Percentiles rank a stretch among this genome's conserved stretches.
These are phyloP conservation scores for Limonomyces culmigenus DNA, from an alignment of 1,284 basidiomycete species.

Conservation along the genomic window DNA sequence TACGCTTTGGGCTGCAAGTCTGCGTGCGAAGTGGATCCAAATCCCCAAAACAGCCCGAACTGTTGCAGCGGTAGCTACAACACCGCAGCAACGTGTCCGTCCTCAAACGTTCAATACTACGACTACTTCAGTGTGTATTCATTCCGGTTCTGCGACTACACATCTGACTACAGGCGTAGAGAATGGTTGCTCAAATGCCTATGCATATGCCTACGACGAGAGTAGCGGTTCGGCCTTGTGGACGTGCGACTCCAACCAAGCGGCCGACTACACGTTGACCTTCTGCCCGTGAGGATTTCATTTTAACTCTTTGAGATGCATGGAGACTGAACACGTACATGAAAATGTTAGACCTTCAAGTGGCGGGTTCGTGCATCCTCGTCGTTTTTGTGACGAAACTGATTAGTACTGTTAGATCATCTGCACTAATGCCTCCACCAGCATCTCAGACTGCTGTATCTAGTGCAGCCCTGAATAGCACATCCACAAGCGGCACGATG, in stretches of 20 bases:
- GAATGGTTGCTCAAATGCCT: conserved; percentile 31
- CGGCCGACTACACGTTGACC: conserved; percentile 6
- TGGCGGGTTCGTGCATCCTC: no score
- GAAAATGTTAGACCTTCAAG: no score
- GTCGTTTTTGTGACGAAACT: no score
- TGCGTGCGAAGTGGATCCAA: conserved; percentile 33
- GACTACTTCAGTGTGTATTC: neutral
- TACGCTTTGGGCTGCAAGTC: conserved; percentile 38
- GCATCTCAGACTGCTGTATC: no score
- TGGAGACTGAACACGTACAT: no score
- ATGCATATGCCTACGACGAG: conserved; percentile 39
- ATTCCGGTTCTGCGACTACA: no score
- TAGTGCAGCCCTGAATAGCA: no score
- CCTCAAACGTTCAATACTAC: conserved; percentile 21
- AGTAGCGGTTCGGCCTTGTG: conserved; percentile 31
- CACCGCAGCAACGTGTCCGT: conserved; percentile 32
- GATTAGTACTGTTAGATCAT: no score
- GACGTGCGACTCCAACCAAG: conserved; percentile 19
- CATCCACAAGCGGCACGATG: no score
- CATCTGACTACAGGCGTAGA: no score
- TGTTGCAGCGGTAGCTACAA: conserved; percentile 38
- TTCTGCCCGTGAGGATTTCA: conserved; percentile 5
- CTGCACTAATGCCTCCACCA: no score
- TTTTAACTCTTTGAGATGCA: neutral
- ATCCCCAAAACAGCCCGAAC: conserved; percentile 23